Evolutionary conservation across 1,284 basidiomycete species (phyloP).

Genomic region (Sparassis latifolia): DNA sequence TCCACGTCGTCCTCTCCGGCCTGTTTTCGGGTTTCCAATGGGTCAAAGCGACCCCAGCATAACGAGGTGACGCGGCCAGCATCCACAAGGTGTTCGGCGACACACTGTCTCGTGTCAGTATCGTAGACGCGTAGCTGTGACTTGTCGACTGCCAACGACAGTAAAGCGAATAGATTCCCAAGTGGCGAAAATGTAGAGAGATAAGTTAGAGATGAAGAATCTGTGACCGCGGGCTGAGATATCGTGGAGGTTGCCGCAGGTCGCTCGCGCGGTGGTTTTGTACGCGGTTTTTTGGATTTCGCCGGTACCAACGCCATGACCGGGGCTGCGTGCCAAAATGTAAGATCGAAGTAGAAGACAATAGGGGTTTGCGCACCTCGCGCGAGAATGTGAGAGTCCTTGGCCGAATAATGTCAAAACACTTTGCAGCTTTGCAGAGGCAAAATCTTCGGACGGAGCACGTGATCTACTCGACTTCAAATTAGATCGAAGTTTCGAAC

Average conservation of each 20-base stretch:
- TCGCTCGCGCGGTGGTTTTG: conserved; percentile 48
- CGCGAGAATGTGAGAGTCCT: no score
- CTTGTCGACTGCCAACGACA: conserved; percentile 69
- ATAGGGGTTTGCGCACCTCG: no score
- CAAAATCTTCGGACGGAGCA: no score
- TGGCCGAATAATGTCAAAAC: no score
- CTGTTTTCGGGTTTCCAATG: conserved; percentile 12
- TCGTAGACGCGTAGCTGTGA: conserved; percentile 67
- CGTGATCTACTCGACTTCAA: no score
- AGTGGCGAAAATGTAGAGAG: conserved; percentile 60
- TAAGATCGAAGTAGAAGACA: no score
- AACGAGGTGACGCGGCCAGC: conserved; percentile 49
- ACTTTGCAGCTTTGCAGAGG: no score
- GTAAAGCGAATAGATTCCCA: conserved; percentile 54
- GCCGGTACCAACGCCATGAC: neutral
- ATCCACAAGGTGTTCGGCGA: conserved; percentile 55
- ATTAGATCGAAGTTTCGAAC: no score
- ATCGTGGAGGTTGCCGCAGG: conserved; percentile 51
- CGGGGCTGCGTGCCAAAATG: neutral
- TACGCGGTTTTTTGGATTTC: conserved; percentile 44
- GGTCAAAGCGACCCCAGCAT: conserved; percentile 42
- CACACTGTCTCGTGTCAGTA: conserved; percentile 44
- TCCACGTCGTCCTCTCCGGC: conserved; percentile 18
- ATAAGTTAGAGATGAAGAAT: conserved; percentile 35
- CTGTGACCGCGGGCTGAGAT: conserved; percentile 51